Evolutionary conservation across 108 stramenopile species (phyloP).

Genomic region (Schizochytrium sp.): DNA sequence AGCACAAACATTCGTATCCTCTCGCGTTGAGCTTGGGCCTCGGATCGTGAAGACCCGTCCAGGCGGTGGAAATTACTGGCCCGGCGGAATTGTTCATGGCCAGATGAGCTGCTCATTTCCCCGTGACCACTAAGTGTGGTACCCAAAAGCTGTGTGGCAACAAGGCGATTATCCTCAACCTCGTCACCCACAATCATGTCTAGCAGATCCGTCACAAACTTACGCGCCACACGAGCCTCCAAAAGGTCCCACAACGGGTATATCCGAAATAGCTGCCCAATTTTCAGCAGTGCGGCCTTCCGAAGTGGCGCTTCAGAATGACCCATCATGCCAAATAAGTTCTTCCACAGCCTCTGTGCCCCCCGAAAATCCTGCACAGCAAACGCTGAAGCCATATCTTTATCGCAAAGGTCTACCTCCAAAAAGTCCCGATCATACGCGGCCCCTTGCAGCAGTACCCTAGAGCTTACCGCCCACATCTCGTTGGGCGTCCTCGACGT

Average conservation of each 20-base stretch:
- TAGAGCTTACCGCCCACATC: background rate
- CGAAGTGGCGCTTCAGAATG: slow-evolving; percentile 29
- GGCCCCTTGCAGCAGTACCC: background rate
- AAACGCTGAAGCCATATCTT: background rate
- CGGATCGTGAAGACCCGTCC: background rate
- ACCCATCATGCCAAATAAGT: background rate
- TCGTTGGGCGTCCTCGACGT: too few species aligned
- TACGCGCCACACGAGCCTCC: background rate
- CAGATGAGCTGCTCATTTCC: background rate
- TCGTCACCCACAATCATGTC: slow-evolving; percentile 11
- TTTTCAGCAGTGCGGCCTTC: background rate
- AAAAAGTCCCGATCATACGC: background rate
- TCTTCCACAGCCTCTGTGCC: background rate
- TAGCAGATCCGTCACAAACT: background rate
- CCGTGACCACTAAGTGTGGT: background rate
- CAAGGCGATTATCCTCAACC: background rate
- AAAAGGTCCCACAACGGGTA: background rate
- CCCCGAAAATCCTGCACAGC: background rate
- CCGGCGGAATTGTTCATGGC: background rate
- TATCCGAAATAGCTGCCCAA: background rate
- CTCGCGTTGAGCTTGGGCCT: background rate
- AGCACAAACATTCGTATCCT: background rate
- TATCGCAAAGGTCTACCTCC: background rate
- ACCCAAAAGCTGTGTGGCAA: background rate
- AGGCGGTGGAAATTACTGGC: background rate